phyloP scores from a whole-genome alignment of 768 basidiomycete species.

The Boletus pseudopeckii region DNA sequence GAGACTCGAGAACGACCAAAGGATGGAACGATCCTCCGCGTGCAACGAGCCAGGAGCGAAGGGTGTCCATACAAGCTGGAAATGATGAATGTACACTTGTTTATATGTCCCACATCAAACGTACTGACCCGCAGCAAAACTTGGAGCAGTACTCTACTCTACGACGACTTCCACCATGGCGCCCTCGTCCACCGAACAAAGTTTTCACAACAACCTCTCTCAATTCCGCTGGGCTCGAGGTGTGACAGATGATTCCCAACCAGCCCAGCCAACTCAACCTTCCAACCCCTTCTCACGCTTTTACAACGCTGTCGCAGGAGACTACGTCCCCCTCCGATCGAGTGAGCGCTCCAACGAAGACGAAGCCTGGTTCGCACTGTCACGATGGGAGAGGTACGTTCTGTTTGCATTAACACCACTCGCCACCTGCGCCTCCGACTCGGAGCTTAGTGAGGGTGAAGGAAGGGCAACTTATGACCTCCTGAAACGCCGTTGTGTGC shows the following conservation, averaged over 20 bases:
- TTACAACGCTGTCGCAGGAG: slow-evolving; percentile 80
- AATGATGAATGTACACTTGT: not conserved
- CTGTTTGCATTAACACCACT: not conserved
- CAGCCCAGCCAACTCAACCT: slow-evolving; percentile 33
- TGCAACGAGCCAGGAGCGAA: slow-evolving; percentile 49
- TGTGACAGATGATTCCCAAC: slow-evolving; percentile 65
- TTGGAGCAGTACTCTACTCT: no score
- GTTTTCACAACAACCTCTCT: slow-evolving; percentile 69
- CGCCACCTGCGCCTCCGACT: not conserved
- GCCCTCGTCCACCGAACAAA: slow-evolving; percentile 50
- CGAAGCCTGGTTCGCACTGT: slow-evolving; percentile 90
- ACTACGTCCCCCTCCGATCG: slow-evolving; percentile 85
- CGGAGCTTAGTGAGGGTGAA: no score
- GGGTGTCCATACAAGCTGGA: slow-evolving; percentile 9
- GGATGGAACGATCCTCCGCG: slow-evolving; percentile 54
- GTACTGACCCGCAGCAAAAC: not conserved
- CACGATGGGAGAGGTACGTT: slow-evolving; percentile 84
- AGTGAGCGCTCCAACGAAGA: slow-evolving; percentile 87
- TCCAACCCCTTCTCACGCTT: slow-evolving; percentile 79
- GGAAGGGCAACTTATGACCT: no score
- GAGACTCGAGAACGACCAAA: slow-evolving; percentile 34
- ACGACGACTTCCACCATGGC: slow-evolving; percentile 2
- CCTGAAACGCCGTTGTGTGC: no score
- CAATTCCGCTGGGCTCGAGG: slow-evolving; percentile 87
- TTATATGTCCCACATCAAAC: not conserved